These are phyloP conservation scores for Apiospora arundinis DNA, from an alignment of 2,329 filamentous ascomycete species.

Conservation along the genomic window DNA sequence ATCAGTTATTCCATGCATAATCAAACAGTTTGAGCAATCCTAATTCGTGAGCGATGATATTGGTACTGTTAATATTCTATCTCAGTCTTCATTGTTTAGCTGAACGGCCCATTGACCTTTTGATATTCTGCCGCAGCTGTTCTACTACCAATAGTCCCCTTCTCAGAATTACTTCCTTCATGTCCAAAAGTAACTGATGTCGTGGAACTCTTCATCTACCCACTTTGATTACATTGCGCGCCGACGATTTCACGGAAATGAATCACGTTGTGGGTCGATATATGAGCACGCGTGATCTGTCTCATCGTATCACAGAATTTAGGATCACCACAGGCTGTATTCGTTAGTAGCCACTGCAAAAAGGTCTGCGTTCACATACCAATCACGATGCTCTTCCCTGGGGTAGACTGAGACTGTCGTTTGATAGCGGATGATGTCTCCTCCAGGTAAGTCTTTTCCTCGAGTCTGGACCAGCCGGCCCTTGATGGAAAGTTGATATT, in stretches of 20 bases:
- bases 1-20: too few relatives aligned
- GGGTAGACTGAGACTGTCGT: neutral
- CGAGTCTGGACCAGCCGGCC: neutral
- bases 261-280: neutral
- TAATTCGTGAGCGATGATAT: too few relatives aligned
- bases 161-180: too few relatives aligned
- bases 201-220: neutral
- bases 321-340: neutral
- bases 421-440: constrained; percentile 6
- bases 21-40: too few relatives aligned
- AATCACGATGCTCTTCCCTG: neutral
- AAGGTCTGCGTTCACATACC: neutral
- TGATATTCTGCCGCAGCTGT: too few relatives aligned
- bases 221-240: neutral
- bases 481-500: neutral
- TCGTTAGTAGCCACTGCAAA: neutral
- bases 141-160: too few relatives aligned
- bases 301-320: neutral
- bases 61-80: too few relatives aligned
- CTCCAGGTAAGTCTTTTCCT: neutral
- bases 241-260: neutral
- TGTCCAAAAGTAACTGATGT: too few relatives aligned
- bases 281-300: neutral
- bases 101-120: too few relatives aligned
- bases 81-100: too few relatives aligned